These are phyloP conservation scores for Neurospora terricola DNA, from an alignment of 495 filamentous ascomycete genomes.

Conservation along the genomic window DNA sequence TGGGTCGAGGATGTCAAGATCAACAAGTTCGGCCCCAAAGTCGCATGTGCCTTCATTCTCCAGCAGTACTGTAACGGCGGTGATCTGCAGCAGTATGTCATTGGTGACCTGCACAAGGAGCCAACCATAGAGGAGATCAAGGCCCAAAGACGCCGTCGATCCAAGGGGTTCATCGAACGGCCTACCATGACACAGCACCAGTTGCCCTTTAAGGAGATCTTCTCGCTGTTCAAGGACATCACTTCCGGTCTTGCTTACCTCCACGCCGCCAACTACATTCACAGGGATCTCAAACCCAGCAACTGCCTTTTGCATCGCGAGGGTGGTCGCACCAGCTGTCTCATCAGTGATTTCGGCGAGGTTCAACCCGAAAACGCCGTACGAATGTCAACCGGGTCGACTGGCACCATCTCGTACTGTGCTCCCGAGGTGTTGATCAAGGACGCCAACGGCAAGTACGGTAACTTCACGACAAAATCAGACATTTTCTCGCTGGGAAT, in stretches of 20 bases:
- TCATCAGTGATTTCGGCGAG: conserved; percentile 97
- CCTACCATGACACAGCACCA: conserved; percentile 43
- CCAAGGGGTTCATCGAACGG: conserved; percentile 44
- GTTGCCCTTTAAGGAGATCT: conserved; percentile 82
- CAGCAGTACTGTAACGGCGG: conserved; percentile 96
- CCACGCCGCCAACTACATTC: conserved; percentile 89
- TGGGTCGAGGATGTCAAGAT: conserved; percentile 89
- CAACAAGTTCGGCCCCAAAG: conserved; percentile 76
- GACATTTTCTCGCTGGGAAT: conserved; percentile 96
- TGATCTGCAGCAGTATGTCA: conserved; percentile 80
- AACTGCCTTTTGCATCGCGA: conserved; percentile 86
- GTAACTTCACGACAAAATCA: conserved; percentile 90
- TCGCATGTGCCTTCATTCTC: conserved; percentile 91
- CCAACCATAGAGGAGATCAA: conserved; percentile 75
- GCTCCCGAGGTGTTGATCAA: conserved; percentile 82
- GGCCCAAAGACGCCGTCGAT: conserved; percentile 69
- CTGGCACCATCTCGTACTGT: conserved; percentile 95
- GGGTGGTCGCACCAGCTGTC: conserved; percentile 56
- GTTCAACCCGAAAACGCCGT: conserved; percentile 72
- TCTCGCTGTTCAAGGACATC: conserved; percentile 93
- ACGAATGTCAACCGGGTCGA: conserved; percentile 82
- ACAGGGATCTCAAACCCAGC: conserved; percentile 89
- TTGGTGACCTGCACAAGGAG: conserved; percentile 50
- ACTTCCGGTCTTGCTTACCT: conserved; percentile 84
- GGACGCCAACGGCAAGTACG: conserved; percentile 60